Evolutionary conservation across 1,139 yeast species (phyloP).

Genomic region (Magnusiomyces clavatus): DNA sequence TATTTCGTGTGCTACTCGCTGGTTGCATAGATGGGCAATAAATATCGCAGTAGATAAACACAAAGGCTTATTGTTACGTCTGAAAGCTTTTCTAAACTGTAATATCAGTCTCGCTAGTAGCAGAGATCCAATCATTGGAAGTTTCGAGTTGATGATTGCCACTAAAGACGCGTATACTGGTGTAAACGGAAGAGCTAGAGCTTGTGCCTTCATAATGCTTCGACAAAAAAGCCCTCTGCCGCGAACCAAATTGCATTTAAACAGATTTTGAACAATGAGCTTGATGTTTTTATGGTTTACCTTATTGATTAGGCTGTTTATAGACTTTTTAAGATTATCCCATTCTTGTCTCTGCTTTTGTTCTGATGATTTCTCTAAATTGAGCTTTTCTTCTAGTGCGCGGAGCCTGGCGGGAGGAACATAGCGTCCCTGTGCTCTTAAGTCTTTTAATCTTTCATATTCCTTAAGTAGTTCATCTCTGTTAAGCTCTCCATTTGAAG

Average conservation of each 20-base stretch:
- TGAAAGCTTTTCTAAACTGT: conserved; percentile 51
- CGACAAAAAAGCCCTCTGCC: conserved; percentile 56
- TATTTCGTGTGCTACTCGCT: conserved; percentile 57
- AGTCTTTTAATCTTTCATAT: conserved; percentile 34
- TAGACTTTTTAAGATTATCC: conserved; percentile 43
- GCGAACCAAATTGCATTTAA: conserved; percentile 47
- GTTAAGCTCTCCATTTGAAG: too few species aligned
- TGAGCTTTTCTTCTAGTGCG: conserved; percentile 37
- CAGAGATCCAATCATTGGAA: conserved; percentile 63
- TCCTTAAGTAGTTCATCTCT: conserved; percentile 23
- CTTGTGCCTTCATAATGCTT: conserved; percentile 50
- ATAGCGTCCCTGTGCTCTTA: conserved; percentile 41
- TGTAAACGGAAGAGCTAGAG: conserved; percentile 36
- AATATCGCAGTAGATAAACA: conserved; percentile 43
- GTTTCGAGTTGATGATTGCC: conserved; percentile 54
- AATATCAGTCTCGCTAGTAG: conserved; percentile 47
- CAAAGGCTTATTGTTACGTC: conserved; percentile 39
- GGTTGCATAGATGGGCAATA: conserved; percentile 57
- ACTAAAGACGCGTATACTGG: conserved; percentile 51
- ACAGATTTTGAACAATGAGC: conserved; percentile 41
- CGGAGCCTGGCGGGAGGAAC: conserved; percentile 47
- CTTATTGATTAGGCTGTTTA: conserved; percentile 43
- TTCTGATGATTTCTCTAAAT: conserved; percentile 24
- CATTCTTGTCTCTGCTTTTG: conserved; percentile 48
- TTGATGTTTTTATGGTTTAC: conserved; percentile 44